These are phyloP conservation scores for Russula vinacea DNA, from an alignment of 768 basidiomycete species.

Conservation along the genomic window DNA sequence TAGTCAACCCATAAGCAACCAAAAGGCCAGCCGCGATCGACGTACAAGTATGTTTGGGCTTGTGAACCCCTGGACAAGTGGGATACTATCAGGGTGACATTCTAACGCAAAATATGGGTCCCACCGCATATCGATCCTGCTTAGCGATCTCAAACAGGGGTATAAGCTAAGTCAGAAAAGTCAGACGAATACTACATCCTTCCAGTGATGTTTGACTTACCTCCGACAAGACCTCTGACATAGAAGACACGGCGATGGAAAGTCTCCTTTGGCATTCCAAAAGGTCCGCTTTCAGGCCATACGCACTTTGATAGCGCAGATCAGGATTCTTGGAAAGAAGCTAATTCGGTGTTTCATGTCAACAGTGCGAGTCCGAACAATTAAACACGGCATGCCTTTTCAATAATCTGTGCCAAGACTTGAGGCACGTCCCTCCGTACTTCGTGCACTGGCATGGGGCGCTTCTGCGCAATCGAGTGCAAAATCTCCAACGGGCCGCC, in stretches of 20 bases:
- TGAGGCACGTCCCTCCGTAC: conserved; percentile 69
- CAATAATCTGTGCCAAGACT: conserved; percentile 66
- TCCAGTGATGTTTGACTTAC: conserved; percentile 35
- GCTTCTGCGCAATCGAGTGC: conserved; percentile 67
- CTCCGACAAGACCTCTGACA: conserved; percentile 56
- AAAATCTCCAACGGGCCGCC: conserved; percentile 54
- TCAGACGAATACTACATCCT: conserved; percentile 16
- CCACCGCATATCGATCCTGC: conserved; percentile 63
- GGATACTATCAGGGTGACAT: neutral
- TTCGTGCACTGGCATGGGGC: conserved; percentile 73
- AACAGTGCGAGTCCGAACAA: neutral
- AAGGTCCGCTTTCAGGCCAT: conserved; percentile 64
- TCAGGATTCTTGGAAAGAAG: conserved; percentile 69
- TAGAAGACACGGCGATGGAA: conserved; percentile 54
- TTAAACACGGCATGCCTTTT: conserved; percentile 46
- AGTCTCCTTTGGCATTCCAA: conserved; percentile 65
- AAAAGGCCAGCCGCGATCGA: neutral
- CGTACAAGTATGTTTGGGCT: conserved; percentile 63
- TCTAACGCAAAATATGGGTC: conserved; percentile 23
- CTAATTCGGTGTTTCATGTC: conserved; percentile 36
- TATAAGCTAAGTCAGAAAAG: conserved; percentile 49
- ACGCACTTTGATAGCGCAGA: conserved; percentile 65
- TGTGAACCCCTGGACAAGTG: conserved; percentile 59
- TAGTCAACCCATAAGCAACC: neutral
- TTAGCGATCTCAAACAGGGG: conserved; percentile 62